Evolutionary conservation across 768 basidiomycete species (phyloP).

Genomic region (Xerocomellus intermedius): DNA sequence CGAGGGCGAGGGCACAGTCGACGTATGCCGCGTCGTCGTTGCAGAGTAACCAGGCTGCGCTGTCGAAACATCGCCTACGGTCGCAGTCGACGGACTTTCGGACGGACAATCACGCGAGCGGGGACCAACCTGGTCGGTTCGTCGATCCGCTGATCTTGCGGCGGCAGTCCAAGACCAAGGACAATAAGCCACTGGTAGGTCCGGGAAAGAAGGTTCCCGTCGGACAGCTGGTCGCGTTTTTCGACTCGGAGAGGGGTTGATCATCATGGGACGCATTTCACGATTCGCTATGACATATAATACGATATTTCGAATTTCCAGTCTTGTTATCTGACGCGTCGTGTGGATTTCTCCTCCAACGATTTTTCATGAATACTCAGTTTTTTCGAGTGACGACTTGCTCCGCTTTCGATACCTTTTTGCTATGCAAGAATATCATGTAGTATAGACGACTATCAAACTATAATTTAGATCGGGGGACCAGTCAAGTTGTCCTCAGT

Average conservation of each 20-base stretch:
- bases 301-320: background rate
- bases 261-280: background rate
- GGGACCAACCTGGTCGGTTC: slow-evolving; percentile 44
- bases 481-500: background rate
- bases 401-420: background rate
- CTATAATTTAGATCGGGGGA: background rate
- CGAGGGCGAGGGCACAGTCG: slow-evolving; percentile 55
- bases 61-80: slow-evolving; percentile 32
- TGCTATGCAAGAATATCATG: background rate
- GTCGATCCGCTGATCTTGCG: slow-evolving; percentile 75
- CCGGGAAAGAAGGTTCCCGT: slow-evolving; percentile 64
- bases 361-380: background rate
- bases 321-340: background rate
- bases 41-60: slow-evolving; percentile 29
- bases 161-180: slow-evolving; percentile 52
- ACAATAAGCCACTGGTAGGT: slow-evolving; percentile 38
- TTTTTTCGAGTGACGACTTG: background rate
- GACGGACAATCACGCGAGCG: slow-evolving; percentile 15
- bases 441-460: background rate
- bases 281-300: background rate
- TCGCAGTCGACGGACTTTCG: slow-evolving; percentile 41
- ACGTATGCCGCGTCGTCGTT: slow-evolving; percentile 44
- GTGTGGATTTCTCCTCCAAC: background rate
- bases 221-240: slow-evolving; percentile 81
- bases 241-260: slow-evolving; percentile 45